phyloP scores from a whole-genome alignment of 148 eudicot species.

The Rhododendron ovatum region DNA sequence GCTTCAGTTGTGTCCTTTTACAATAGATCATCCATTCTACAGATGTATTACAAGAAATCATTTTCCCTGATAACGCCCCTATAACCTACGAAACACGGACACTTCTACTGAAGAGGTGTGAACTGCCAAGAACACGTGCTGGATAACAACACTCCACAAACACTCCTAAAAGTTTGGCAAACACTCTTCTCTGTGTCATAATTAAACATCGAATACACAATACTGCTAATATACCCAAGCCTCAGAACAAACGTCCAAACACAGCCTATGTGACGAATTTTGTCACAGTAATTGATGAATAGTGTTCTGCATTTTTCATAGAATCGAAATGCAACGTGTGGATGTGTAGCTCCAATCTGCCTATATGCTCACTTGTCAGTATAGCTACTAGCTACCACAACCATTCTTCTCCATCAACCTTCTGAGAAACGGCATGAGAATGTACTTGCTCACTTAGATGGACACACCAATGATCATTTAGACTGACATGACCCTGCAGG shows the following conservation, averaged over 20 bases:
- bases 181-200: neutral
- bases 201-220: neutral
- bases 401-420: neutral
- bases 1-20: neutral
- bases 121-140: neutral
- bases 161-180: neutral
- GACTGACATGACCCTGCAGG: neutral
- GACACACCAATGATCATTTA: neutral
- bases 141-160: neutral
- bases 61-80: neutral
- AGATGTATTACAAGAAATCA: neutral
- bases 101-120: neutral
- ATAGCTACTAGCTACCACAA: neutral
- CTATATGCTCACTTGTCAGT: neutral
- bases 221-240: neutral
- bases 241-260: neutral
- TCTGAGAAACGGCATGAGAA: neutral
- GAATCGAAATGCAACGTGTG: neutral
- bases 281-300: neutral
- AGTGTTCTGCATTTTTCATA: neutral
- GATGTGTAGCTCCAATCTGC: neutral
- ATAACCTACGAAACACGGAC: neutral
- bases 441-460: neutral
- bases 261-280: neutral
- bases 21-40: neutral